Evolutionary conservation across 805 yeast genomes (phyloP).

Genomic region (Metschnikowia picachoensis): DNA sequence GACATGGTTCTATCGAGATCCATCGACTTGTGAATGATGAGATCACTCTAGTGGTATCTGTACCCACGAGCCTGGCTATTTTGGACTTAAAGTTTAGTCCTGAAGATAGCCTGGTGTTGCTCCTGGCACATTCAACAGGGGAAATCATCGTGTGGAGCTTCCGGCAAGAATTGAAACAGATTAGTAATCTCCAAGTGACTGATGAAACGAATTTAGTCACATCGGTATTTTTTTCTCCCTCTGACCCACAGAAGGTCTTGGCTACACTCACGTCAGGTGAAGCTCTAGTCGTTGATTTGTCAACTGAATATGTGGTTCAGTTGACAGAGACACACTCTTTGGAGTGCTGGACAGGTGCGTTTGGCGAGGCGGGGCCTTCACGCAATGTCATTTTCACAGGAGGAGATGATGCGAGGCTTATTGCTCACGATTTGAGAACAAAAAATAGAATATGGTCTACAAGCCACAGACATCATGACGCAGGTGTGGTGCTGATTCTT

Average conservation of each 20-base stretch:
- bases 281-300: slow-evolving; percentile 40
- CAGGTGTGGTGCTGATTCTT: slow-evolving; percentile 86
- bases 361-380: slow-evolving; percentile 53
- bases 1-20: slow-evolving; percentile 61
- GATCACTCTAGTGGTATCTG: slow-evolving; percentile 11
- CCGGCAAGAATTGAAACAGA: slow-evolving; percentile 17
- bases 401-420: slow-evolving; percentile 80
- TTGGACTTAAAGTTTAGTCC: slow-evolving; percentile 74
- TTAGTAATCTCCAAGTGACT: slow-evolving; percentile 38
- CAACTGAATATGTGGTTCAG: slow-evolving; percentile 12
- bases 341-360: slow-evolving; percentile 88
- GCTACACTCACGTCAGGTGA: slow-evolving; percentile 71
- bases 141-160: slow-evolving; percentile 58
- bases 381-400: slow-evolving; percentile 70
- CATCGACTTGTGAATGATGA: slow-evolving; percentile 26
- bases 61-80: slow-evolving; percentile 56
- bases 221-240: slow-evolving; percentile 56
- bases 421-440: slow-evolving; percentile 63
- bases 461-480: slow-evolving; percentile 64
- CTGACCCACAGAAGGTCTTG: slow-evolving; percentile 32
- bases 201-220: slow-evolving; percentile 55
- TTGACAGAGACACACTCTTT: slow-evolving; percentile 51
- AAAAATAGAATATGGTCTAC: slow-evolving; percentile 38
- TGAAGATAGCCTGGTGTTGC: slow-evolving; percentile 42
- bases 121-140: slow-evolving; percentile 82